These are phyloP conservation scores for Polygonum maritimum DNA, from an alignment of 148 eudicot species.

Conservation along the genomic window DNA sequence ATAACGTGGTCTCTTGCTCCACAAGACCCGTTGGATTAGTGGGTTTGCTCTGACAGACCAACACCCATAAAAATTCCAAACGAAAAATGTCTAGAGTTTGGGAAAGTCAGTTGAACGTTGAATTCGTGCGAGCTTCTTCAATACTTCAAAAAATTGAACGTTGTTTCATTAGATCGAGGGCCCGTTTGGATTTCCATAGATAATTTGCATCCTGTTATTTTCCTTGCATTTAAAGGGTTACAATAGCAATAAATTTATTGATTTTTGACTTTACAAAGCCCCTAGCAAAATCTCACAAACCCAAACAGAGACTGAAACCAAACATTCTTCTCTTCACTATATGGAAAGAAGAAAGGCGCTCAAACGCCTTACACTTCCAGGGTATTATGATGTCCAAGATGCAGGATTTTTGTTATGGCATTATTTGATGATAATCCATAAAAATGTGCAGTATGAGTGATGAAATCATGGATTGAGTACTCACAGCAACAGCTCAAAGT, in stretches of 20 bases:
- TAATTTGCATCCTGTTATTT: background rate
- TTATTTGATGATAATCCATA: background rate
- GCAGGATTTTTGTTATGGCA: background rate
- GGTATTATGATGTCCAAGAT: background rate
- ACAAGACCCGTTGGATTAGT: too few species aligned
- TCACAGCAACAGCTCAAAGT: conserved; percentile 21
- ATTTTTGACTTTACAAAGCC: background rate
- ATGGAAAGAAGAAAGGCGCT: background rate
- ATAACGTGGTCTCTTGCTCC: too few species aligned
- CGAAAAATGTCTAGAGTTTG: too few species aligned
- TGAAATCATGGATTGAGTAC: background rate
- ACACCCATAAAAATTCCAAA: too few species aligned
- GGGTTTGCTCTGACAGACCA: too few species aligned
- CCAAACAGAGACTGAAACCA: background rate
- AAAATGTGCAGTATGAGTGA: background rate
- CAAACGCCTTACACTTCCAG: background rate
- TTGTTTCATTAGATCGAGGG: too few species aligned
- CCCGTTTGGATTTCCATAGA: too few species aligned
- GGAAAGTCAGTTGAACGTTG: too few species aligned
- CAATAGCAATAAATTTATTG: background rate
- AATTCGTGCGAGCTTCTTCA: too few species aligned
- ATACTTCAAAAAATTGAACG: too few species aligned
- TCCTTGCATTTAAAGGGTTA: background rate
- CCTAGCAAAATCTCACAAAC: background rate
- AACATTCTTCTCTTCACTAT: background rate